Evolutionary conservation across 768 basidiomycete genomes (phyloP).

Genomic region (Hypsizygus marmoreus): DNA sequence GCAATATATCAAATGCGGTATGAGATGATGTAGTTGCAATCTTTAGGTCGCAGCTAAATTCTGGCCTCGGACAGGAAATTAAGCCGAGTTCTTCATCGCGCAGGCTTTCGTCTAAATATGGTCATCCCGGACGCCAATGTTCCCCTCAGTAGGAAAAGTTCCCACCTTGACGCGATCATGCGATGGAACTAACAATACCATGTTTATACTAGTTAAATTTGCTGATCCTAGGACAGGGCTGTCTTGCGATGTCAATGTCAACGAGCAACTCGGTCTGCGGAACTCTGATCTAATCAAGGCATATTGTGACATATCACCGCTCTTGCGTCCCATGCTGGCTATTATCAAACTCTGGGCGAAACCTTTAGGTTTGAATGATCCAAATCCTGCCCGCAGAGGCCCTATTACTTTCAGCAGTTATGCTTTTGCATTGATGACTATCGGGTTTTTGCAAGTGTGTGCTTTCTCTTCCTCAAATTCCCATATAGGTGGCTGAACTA

Average conservation of each 20-base stretch:
- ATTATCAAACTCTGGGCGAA: slow-evolving; percentile 65
- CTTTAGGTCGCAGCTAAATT: too few species aligned
- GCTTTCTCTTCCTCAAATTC: background rate
- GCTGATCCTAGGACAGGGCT: slow-evolving; percentile 42
- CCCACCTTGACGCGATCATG: too few species aligned
- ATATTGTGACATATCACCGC: slow-evolving; percentile 50
- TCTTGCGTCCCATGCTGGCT: slow-evolving; percentile 44
- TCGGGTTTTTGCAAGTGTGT: slow-evolving; percentile 57
- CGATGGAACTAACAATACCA: too few species aligned
- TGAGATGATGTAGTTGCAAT: too few species aligned
- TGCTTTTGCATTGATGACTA: slow-evolving; percentile 59
- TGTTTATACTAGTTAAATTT: slow-evolving; percentile 48
- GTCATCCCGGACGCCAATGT: slow-evolving; percentile 37
- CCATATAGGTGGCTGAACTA: background rate
- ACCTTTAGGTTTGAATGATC: slow-evolving; percentile 50
- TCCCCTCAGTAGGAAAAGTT: slow-evolving; percentile 52
- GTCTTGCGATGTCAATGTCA: slow-evolving; percentile 60
- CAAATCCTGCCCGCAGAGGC: slow-evolving; percentile 24
- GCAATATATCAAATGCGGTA: slow-evolving; percentile 33
- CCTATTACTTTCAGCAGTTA: slow-evolving; percentile 60
- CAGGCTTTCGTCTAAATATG: slow-evolving; percentile 34
- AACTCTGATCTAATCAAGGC: slow-evolving; percentile 52
- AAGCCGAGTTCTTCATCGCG: slow-evolving; percentile 24
- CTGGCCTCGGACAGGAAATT: slow-evolving; percentile 31
- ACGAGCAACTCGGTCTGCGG: slow-evolving; percentile 56